These are phyloP conservation scores for Malassezia yamatoensis DNA, from an alignment of 1,284 basidiomycete genomes.

Conservation along the genomic window DNA sequence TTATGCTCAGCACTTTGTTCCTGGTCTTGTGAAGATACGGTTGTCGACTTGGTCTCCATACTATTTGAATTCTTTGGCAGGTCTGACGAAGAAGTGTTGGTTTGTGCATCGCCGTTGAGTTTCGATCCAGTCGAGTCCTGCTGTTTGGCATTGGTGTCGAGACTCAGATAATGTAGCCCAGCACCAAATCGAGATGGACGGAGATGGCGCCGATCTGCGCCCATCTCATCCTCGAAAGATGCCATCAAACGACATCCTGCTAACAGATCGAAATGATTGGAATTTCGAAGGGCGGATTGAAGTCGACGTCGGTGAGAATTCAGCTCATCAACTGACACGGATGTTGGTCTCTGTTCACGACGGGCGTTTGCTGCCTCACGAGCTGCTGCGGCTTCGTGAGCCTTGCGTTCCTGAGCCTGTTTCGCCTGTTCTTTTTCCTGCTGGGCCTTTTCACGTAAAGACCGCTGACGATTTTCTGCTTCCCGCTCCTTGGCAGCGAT, in stretches of 20 bases:
- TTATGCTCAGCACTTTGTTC: too few species aligned
- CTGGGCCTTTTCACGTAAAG: conserved; percentile 1
- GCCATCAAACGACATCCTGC: conserved; percentile 2
- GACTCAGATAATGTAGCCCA: conserved; percentile 10
- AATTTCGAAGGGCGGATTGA: conserved; percentile 4
- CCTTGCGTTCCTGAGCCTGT: conserved; percentile 2
- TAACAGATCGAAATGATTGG: conserved; percentile 8
- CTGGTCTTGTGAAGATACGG: too few species aligned
- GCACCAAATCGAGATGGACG: conserved; percentile 18
- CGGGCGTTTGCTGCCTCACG: conserved; percentile 1
- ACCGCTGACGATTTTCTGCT: background rate
- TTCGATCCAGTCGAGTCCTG: too few species aligned
- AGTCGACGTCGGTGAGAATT: conserved; percentile 5
- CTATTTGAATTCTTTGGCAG: too few species aligned
- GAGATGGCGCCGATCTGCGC: conserved; percentile 8
- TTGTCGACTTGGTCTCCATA: too few species aligned
- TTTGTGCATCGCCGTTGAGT: too few species aligned
- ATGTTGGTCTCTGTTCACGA: background rate
- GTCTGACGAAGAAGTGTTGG: too few species aligned
- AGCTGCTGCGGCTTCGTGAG: background rate
- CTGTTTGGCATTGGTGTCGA: too few species aligned
- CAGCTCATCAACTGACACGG: conserved; percentile 3
- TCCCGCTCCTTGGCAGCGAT: conserved; percentile 11
- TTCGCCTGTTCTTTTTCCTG: background rate
- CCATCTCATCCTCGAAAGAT: conserved; percentile 12